Conservation (phyloP, 2,329 filamentous ascomycete species). For the Epichloe gansuensis region DNA sequence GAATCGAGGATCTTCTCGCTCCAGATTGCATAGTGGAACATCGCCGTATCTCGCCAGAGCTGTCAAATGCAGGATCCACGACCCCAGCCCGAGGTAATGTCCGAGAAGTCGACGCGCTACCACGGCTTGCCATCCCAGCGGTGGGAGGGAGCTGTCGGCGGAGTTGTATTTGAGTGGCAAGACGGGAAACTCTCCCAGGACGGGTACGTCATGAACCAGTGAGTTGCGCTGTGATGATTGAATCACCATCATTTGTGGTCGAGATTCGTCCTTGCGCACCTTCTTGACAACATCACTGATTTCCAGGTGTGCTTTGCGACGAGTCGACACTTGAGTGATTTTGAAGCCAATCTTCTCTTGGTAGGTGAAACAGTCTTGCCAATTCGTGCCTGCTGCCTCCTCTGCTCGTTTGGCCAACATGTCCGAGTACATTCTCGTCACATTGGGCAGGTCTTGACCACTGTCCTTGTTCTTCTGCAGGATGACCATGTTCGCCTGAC, state of each 20-base stretch:
- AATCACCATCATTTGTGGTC: slow-evolving; percentile 72
- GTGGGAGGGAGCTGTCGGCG: slow-evolving; percentile 75
- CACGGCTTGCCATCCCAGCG: slow-evolving; percentile 86
- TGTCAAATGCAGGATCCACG: slow-evolving; percentile 81
- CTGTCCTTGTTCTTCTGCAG: slow-evolving; percentile 69
- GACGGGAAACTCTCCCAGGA: slow-evolving; percentile 72
- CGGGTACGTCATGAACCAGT: slow-evolving; percentile 72
- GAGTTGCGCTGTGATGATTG: slow-evolving; percentile 78
- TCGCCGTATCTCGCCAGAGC: slow-evolving; percentile 85
- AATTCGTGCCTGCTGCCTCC: slow-evolving; percentile 54
- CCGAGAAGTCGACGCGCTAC: slow-evolving; percentile 74
- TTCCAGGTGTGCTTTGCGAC: slow-evolving; percentile 78
- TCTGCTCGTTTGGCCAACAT: slow-evolving; percentile 52
- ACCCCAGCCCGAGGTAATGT: slow-evolving; percentile 84
- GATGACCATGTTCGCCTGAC: slow-evolving; percentile 78
- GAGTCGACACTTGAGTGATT: slow-evolving; percentile 75
- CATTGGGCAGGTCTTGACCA: slow-evolving; percentile 72
- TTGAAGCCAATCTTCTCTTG: slow-evolving; percentile 79
- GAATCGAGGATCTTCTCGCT: slow-evolving; percentile 86
- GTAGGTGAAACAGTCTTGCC: slow-evolving; percentile 75
- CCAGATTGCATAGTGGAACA: slow-evolving; percentile 87
- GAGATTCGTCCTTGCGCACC: slow-evolving; percentile 71
- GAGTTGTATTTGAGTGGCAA: slow-evolving; percentile 70
- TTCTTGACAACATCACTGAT: slow-evolving; percentile 81
- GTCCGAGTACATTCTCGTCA: slow-evolving; percentile 78